phyloP scores from a whole-genome alignment of 768 basidiomycete species.

The Podaxis sp. region DNA sequence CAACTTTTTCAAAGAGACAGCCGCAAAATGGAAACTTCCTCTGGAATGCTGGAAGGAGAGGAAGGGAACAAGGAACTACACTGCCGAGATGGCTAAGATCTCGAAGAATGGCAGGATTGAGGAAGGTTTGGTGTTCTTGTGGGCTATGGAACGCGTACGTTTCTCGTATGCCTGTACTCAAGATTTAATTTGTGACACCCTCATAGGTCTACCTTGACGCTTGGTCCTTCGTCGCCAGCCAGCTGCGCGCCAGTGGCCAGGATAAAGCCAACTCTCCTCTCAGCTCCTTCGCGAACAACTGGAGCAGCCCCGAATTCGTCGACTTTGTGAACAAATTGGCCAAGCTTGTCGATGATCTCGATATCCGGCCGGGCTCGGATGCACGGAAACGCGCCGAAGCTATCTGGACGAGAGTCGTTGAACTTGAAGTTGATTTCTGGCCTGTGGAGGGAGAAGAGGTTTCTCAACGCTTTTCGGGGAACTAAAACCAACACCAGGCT shows the following conservation, averaged over 20 bases:
- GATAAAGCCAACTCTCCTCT: constrained; percentile 29
- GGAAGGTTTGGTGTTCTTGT: constrained; percentile 70
- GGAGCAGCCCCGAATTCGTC: constrained; percentile 55
- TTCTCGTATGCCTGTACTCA: not conserved
- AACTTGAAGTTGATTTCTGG: constrained; percentile 64
- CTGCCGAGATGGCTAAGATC: constrained; percentile 66
- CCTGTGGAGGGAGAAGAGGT: constrained; percentile 40
- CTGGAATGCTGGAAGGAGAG: constrained; percentile 49
- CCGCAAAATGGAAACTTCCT: constrained; percentile 41
- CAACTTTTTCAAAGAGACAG: constrained; percentile 57
- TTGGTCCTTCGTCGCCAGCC: constrained; percentile 52
- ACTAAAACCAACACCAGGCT: not conserved
- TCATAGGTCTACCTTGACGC: constrained; percentile 66
- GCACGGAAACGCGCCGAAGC: constrained; percentile 40
- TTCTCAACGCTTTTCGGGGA: not conserved
- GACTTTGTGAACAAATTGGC: constrained; percentile 51
- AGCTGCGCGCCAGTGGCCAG: not conserved
- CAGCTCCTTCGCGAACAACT: constrained; percentile 54
- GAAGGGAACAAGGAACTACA: constrained; percentile 65
- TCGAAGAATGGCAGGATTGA: constrained; percentile 43
- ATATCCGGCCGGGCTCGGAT: constrained; percentile 32
- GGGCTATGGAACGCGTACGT: constrained; percentile 75
- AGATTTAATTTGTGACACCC: not conserved
- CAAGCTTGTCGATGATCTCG: constrained; percentile 43
- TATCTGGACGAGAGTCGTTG: constrained; percentile 57